Evolutionary conservation across 73 alveolate species (phyloP).

Genomic region (Tetrahymena borealis): DNA sequence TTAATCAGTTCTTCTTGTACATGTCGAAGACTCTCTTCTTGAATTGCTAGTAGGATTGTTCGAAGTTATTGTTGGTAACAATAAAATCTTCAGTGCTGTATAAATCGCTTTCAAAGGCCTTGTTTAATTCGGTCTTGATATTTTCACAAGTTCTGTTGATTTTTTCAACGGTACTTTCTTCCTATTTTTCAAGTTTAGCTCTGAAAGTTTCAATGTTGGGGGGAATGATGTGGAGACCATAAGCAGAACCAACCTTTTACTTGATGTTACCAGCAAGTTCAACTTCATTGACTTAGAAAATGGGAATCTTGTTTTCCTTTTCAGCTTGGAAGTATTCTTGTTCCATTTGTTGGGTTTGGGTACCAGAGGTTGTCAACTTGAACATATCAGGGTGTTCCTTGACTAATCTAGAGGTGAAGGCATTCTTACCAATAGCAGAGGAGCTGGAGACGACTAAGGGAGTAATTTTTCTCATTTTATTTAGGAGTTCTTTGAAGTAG

Average conservation of each 20-base stretch:
- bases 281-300: not conserved
- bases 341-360: not conserved
- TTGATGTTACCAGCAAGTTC: not conserved
- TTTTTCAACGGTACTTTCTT: not conserved
- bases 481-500: not conserved
- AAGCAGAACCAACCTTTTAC: not conserved
- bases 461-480: not conserved
- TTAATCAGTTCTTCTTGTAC: not conserved
- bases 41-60: not conserved
- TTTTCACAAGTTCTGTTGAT: not conserved
- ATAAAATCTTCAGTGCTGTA: not conserved
- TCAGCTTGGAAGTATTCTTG: not conserved
- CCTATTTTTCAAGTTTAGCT: not conserved
- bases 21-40: conserved; percentile 1
- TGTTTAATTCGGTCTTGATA: not conserved
- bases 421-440: conserved; percentile 1
- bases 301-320: not conserved
- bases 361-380: not conserved
- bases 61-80: not conserved
- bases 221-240: not conserved
- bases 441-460: not conserved
- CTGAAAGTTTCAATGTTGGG: conserved; percentile 1
- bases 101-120: not conserved
- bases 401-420: not conserved
- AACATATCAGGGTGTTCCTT: conserved; percentile 1